Evolutionary conservation across 164 flowering plant species (phyloP), one percentile per base, ranked within the genome.

Genomic region (Taxillus chinensis): DNA sequence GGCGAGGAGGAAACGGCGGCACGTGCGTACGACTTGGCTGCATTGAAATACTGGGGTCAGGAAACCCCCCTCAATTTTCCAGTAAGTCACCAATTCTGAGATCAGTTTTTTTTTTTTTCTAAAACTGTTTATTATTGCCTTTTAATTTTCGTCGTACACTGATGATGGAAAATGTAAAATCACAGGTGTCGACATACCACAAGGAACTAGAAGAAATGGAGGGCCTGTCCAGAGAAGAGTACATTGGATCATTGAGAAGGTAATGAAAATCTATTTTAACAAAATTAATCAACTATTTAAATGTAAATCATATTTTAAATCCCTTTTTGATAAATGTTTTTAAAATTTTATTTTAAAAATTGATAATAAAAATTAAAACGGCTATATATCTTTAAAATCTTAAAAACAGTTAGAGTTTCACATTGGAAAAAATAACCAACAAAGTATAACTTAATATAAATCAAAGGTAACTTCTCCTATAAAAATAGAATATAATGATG

Each of bases 191-290:
- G 3, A 85, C 83, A 4, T 92, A 92, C 54, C 61, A 75, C 38
- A 75, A 77, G 17, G 97, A 90, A 67, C 37, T 88, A 17, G 81
- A 80, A 62, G 92, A 85, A 66, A 90, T 90, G 98, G 96, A 90
- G 50, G 76, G 80, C 41, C 87, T 73, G 11, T 81, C 97, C 3
- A 88, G 79, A 70, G 98, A 92, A 72, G 98, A 92, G 61, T 90
- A 90, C 45, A 87, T 92, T 72, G 98, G 96, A 70, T 88, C 96
- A 11, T 67, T 92, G 61, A 86, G 98, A 73, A 88, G 98, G 96
- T 85, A 70, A 15, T 27, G 27, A 27, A 27, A 27, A 27, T 27
- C 27, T 27, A 27, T 27, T 27, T 27, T 27, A 27, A 64, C 56
- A 3, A 43, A 43, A 9, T 9, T 43, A 6, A 43, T 43, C 27